phyloP scores from a whole-genome alignment of 805 yeast genomes.

The Brettanomyces nanus region DNA sequence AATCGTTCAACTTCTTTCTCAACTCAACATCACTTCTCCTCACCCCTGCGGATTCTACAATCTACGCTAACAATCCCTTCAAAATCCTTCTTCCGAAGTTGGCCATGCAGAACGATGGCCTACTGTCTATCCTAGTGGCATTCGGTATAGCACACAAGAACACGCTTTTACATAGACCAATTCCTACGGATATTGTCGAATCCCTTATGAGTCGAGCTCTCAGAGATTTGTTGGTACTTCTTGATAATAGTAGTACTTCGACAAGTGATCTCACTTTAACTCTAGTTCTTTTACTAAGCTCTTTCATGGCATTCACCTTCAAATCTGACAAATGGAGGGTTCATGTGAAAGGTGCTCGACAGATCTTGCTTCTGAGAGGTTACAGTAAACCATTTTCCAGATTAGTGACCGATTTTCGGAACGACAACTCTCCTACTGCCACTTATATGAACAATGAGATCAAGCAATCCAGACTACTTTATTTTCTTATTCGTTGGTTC shows the following conservation, averaged over 20 bases:
- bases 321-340: constrained; percentile 49
- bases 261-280: constrained; percentile 64
- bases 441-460: constrained; percentile 18
- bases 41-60: constrained; percentile 55
- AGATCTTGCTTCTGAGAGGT: constrained; percentile 49
- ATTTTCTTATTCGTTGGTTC: constrained; percentile 60
- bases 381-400: constrained; percentile 28
- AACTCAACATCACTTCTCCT: constrained; percentile 51
- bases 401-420: constrained; percentile 14
- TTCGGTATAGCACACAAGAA: constrained; percentile 36
- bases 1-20: constrained; percentile 55
- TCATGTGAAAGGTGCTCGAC: constrained; percentile 61
- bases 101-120: constrained; percentile 52
- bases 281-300: constrained; percentile 47
- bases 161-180: constrained; percentile 16
- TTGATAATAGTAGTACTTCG: constrained; percentile 43
- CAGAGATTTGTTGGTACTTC: constrained; percentile 42
- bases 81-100: constrained; percentile 54
- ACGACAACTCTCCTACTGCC: constrained; percentile 4
- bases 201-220: constrained; percentile 50
- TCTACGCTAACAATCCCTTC: constrained; percentile 66
- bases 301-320: constrained; percentile 43
- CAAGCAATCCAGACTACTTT: constrained; percentile 33
- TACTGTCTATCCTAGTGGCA: constrained; percentile 49
- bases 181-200: constrained; percentile 37